Percentiles rank a stretch among this genome's conserved stretches.
Evolutionary conservation across 2,329 filamentous ascomycete species (phyloP).

Genomic region (Boeremia exigua): DNA sequence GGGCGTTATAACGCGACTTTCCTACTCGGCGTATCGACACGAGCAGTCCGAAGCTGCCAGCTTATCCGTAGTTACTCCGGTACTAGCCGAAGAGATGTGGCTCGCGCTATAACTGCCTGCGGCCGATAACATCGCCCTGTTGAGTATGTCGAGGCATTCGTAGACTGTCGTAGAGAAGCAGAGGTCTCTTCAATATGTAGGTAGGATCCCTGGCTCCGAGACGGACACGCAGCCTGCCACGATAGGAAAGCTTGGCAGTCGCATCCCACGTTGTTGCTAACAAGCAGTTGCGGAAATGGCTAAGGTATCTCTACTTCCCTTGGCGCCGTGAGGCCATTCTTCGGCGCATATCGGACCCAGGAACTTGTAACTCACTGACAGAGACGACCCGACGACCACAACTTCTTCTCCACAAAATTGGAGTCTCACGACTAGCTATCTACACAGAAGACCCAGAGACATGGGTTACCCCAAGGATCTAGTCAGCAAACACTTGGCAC

Average conservation of each 20-base stretch:
- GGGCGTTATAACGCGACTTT: too few relatives aligned
- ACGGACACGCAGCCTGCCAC: neutral
- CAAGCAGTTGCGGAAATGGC: neutral
- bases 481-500: conserved; percentile 9
- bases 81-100: too few relatives aligned
- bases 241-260: neutral
- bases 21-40: neutral
- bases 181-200: neutral
- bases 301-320: neutral
- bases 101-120: neutral
- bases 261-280: conserved; percentile 8
- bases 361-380: neutral
- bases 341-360: conserved; percentile 11
- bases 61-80: too few relatives aligned
- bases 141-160: neutral
- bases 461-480: neutral
- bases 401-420: neutral
- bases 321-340: neutral
- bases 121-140: neutral
- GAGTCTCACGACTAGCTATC: neutral
- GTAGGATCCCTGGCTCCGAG: neutral
- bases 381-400: neutral
- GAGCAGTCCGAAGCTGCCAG: neutral
- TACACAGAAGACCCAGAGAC: neutral
- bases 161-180: neutral